Percentiles rank a stretch among this genome's conserved stretches.
Conservation (phyloP, 1,284 basidiomycete species). For the Anthracocystis setariae region DNA sequence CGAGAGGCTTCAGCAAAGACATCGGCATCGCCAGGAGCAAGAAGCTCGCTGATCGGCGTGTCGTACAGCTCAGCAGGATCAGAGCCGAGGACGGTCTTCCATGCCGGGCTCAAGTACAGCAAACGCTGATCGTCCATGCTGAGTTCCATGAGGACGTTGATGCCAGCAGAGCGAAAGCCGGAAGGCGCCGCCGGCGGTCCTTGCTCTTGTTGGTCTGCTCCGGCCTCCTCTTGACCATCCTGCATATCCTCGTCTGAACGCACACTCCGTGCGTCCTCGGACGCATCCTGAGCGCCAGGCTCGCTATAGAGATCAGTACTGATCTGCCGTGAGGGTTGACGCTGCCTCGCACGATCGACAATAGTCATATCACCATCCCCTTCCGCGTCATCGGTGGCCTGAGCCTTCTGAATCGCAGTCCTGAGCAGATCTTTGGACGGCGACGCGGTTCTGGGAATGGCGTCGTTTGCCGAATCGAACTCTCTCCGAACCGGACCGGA, state of each 20-base stretch:
- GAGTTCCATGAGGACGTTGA: constrained; percentile 81
- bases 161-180: constrained; percentile 35
- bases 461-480: constrained; percentile 12
- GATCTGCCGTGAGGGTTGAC: constrained; percentile 12
- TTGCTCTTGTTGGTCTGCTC: constrained; percentile 5
- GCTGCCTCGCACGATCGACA: constrained; percentile 28
- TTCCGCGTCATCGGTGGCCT: constrained; percentile 13
- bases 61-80: constrained; percentile 85
- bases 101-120: constrained; percentile 94
- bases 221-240: constrained; percentile 69
- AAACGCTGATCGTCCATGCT: constrained; percentile 85
- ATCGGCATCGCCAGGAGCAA: constrained; percentile 83
- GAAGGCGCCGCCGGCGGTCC: constrained; percentile 8
- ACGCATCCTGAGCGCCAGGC: neutral
- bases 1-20: constrained; percentile 89
- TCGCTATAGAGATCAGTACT: constrained; percentile 13
- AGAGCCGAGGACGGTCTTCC: constrained; percentile 84
- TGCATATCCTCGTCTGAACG: constrained; percentile 73
- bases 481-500: constrained; percentile 26
- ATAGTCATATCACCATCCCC: constrained; percentile 44
- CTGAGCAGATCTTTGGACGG: constrained; percentile 1
- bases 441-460: constrained; percentile 7
- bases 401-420: neutral
- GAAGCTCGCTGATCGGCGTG: constrained; percentile 81
- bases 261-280: constrained; percentile 67